Evolutionary conservation across 345 rosid genomes (phyloP), one percentile per base, ranked within the genome.

Genomic region (Raphanus raphanistrum): DNA sequence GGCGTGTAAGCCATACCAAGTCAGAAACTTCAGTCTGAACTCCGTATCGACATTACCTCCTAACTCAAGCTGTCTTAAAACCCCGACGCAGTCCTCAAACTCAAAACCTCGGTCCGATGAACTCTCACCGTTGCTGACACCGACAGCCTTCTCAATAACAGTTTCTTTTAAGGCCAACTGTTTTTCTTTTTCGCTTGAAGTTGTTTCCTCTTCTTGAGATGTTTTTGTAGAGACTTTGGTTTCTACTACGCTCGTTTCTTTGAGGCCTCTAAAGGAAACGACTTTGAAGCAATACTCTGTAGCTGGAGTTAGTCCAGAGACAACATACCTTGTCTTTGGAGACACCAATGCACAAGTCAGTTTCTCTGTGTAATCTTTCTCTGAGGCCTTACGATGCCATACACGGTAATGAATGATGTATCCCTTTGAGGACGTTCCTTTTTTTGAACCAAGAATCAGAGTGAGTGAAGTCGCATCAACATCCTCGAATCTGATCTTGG

Each of bases 371-470:
- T 88, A 93, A 27, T 81, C 78, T 36, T 25, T 59, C 15, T 87
- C 89, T 16, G 66, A 57, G 63, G 73, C 84, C 70, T 79, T 85
- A 5, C 94, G 87, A 82, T 91, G 91, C 96, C 97, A 91, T 33
- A 93, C 16, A 2, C 12, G 15, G 59, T 67, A 6, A n/a, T 45
- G 71, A 45, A n/a, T 45, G 59, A 4, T 13, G 58, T 28, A 27
- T 45, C 57, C 59, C 68, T 72, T 60, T 90, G 90, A 62, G 74
- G 77, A 38, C 59, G 58, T 6, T 72, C 71, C 85, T 68, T 76
- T 85, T 71, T 78, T 72, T 1, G 82, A 80, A 57, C 83, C 77
- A 75, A 91, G 73, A 75, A 85, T 74, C 67, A 88, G 79, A 4
- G 86, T 73, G 45, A 93, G 77, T 17, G 92, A 86, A 41, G 89